Conservation (phyloP, 768 basidiomycete species). For the Agrocybe pediades region DNA sequence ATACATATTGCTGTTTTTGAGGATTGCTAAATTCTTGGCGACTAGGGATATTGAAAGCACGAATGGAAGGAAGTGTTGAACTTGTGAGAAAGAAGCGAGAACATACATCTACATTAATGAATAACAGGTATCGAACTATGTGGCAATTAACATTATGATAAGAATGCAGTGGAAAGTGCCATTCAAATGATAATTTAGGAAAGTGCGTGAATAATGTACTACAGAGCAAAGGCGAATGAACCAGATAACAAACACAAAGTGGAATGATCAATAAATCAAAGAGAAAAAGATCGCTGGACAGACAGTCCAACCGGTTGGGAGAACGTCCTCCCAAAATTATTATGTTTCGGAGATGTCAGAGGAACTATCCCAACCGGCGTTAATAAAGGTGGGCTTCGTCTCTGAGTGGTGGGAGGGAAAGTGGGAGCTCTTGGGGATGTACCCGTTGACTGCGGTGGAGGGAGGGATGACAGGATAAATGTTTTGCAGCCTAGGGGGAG, state of each 20-base stretch:
- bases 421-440: slow-evolving; percentile 23
- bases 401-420: slow-evolving; percentile 38
- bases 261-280: background rate
- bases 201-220: background rate
- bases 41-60: background rate
- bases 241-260: background rate
- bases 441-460: slow-evolving; percentile 17
- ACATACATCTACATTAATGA: slow-evolving; percentile 12
- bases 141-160: slow-evolving; percentile 6
- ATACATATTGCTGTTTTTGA: background rate
- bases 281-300: background rate
- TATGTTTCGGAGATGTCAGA: slow-evolving; percentile 40
- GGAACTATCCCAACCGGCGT: slow-evolving; percentile 60
- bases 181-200: slow-evolving; percentile 19
- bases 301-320: too few relatives aligned
- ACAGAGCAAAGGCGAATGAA: slow-evolving; percentile 4
- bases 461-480: slow-evolving; percentile 27
- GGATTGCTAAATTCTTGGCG: background rate
- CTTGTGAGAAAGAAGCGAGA: background rate
- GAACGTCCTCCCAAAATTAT: background rate
- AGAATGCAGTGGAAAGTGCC: slow-evolving; percentile 7
- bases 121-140: background rate
- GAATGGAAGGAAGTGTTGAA: background rate
- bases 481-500: slow-evolving; percentile 24
- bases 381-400: slow-evolving; percentile 51